A percentile compares a stretch with the other conserved stretches of the same genome.
Conservation (phyloP, 2,329 filamentous ascomycete species). For the Epichloe baconii region DNA sequence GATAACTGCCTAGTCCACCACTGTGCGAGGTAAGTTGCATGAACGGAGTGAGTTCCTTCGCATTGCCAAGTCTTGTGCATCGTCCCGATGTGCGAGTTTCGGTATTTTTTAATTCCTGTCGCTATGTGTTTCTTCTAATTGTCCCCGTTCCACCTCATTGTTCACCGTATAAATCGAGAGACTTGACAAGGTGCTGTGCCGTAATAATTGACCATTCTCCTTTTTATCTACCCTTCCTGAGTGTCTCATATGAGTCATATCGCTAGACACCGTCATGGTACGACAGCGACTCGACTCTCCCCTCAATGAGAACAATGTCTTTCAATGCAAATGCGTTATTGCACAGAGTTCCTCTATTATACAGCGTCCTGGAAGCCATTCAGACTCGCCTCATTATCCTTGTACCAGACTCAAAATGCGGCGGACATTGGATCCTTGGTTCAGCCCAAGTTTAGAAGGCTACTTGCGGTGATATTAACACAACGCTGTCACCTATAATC, state of each 20-base stretch:
- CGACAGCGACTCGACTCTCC: too few species aligned
- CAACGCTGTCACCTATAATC: conserved; percentile 53
- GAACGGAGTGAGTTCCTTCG: background rate
- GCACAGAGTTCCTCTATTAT: too few species aligned
- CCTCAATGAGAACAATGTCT: too few species aligned
- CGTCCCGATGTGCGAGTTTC: too few species aligned
- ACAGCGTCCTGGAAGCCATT: too few species aligned
- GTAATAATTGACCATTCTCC: too few species aligned
- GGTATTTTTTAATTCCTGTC: background rate
- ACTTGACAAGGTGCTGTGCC: too few species aligned
- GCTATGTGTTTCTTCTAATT: background rate
- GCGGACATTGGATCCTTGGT: background rate
- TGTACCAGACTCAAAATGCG: background rate
- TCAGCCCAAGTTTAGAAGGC: conserved; percentile 21
- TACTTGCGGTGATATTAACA: conserved; percentile 54
- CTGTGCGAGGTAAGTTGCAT: conserved; percentile 1
- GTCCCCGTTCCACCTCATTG: background rate
- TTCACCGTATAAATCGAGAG: background rate
- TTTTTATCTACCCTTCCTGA: too few species aligned
- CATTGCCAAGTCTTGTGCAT: background rate
- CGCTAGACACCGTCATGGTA: too few species aligned
- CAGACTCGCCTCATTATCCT: background rate
- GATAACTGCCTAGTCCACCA: background rate
- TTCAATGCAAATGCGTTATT: too few species aligned
- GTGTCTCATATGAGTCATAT: too few species aligned